Percentiles rank a stretch among this genome's conserved stretches.
phyloP scores from a whole-genome alignment of 805 yeast species.

The Cyberlindnera xylosilytica region DNA sequence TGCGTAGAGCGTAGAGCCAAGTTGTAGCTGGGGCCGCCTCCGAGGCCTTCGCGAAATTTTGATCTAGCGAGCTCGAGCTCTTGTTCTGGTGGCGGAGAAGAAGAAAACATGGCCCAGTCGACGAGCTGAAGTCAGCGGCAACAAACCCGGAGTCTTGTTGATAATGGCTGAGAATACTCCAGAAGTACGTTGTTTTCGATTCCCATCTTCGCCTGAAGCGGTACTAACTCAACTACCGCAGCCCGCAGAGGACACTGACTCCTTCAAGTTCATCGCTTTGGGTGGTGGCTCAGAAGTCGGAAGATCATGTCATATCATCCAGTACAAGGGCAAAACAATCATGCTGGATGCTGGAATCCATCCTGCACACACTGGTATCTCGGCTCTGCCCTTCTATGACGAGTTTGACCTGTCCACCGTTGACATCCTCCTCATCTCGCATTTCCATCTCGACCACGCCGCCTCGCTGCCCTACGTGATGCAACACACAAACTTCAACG shows the following conservation, averaged over 20 bases:
- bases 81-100: too few relatives aligned
- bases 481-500: constrained; percentile 94
- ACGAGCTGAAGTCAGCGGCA: too few relatives aligned
- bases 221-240: too few relatives aligned
- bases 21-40: too few relatives aligned
- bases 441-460: constrained; percentile 97
- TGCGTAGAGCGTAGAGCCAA: too few relatives aligned
- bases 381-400: constrained; percentile 92
- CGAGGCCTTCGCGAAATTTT: too few relatives aligned
- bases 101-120: too few relatives aligned
- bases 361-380: constrained; percentile 88
- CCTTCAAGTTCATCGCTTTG: constrained; percentile 73
- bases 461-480: constrained; percentile 97
- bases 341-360: constrained; percentile 99
- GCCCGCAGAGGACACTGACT: constrained; percentile 23
- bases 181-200: not conserved
- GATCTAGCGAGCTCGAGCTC: too few relatives aligned
- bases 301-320: constrained; percentile 88
- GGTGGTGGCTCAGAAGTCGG: constrained; percentile 99
- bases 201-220: too few relatives aligned
- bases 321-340: constrained; percentile 88
- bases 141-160: too few relatives aligned
- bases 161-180: not conserved
- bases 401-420: constrained; percentile 87
- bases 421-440: constrained; percentile 84